Conservation (phyloP, 306 rosid species). For the Argentina anserina region DNA sequence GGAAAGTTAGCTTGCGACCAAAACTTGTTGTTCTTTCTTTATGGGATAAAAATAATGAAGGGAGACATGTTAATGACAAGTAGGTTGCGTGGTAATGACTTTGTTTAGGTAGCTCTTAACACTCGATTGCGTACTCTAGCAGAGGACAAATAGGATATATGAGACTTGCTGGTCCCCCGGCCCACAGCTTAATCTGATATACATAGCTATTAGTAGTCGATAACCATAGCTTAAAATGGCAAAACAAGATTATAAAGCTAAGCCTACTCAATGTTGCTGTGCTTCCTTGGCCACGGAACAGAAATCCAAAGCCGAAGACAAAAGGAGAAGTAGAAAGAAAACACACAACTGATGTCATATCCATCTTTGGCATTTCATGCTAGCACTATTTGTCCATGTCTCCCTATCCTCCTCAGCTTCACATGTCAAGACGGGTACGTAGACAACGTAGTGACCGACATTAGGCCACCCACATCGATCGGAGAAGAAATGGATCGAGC, state of each 20-base stretch:
- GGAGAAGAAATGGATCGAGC: not conserved
- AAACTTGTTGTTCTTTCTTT: not conserved
- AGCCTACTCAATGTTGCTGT: not conserved
- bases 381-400: conserved; percentile 63
- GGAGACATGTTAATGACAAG: conserved; percentile 5
- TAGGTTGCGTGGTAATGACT: not conserved
- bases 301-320: conserved; percentile 44
- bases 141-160: not conserved
- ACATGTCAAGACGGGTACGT: conserved; percentile 49
- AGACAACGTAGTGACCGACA: conserved; percentile 34
- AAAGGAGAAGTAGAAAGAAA: conserved; percentile 36
- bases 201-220: conserved; percentile 5
- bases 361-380: conserved; percentile 40
- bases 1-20: not conserved
- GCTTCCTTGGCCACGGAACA: conserved; percentile 35
- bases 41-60: not conserved
- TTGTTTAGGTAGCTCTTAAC: not conserved
- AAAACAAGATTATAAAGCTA: conserved; percentile 20
- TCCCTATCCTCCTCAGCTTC: conserved; percentile 33
- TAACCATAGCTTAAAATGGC: conserved; percentile 19
- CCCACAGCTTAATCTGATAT: conserved; percentile 24
- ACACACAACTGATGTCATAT: conserved; percentile 30
- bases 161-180: conserved; percentile 23
- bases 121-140: not conserved
- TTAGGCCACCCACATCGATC: conserved; percentile 28